Evolutionary conservation across 768 basidiomycete species (phyloP), one percentile per base, ranked within the genome.

Genomic region (Kwoniella sp.): DNA sequence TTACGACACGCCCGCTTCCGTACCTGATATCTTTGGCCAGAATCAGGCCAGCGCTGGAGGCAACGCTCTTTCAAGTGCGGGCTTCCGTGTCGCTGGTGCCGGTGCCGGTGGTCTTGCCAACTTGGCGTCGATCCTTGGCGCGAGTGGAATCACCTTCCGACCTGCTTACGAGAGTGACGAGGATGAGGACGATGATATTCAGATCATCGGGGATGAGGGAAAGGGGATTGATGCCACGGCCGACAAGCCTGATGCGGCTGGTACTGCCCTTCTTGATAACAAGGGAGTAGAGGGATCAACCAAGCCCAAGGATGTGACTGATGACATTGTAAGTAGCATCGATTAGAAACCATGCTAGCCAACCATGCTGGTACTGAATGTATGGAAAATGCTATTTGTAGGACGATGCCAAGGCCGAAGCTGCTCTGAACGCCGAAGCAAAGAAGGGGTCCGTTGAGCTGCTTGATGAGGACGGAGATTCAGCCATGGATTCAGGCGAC

Each of bases 1-100:
- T 19, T 89, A 88, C 79, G 77, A 83, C 30, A 97, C 95, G 1
- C 93, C 94, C 12, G 84, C 82, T 24, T 79, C 84, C 21, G 83
- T 89, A 7, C 91, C 92, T 2, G 87, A 90, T 70, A 84, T 96
- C 56, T 80, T 82, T 64, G 70, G 64, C 25, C 67, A 66, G n/a
- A 57, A 55, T 22, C 71, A 58, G 55, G 46, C 56, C 13, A 48
- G 48, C 8, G 21, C 52, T 17, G 47, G 51, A 2, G 66, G 66
- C 24, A 67, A 58, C 27, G 69, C 61, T 37, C 49, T 60, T 2
- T 73, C 80, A 22, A 68, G 76, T 30, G 52, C 67, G 12, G 71
- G 76, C 63, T 81, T 68, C 67, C 82, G 84, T n/a, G 46, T 72
- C 44, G 68, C 73, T 70, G 68, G 77, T 73, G 68, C 55, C 55